These are phyloP conservation scores for Coemansia sp. DNA, from an alignment of 192 early-diverging fungal genomes.

Conservation along the genomic window DNA sequence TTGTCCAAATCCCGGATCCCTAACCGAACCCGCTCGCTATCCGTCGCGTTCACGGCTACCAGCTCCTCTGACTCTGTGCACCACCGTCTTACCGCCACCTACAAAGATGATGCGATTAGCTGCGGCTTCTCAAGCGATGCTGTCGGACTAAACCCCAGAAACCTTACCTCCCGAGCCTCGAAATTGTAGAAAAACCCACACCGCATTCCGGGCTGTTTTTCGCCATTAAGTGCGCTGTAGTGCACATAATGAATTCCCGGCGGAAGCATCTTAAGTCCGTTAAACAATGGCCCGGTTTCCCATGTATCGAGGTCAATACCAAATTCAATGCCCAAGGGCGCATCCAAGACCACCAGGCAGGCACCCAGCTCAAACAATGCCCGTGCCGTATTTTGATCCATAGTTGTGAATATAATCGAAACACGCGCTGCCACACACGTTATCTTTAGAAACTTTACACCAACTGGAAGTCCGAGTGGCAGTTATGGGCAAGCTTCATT, in stretches of 20 bases:
- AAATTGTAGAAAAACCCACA: conserved; percentile 78
- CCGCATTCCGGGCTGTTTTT: conserved; percentile 51
- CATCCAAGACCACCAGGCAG: conserved; percentile 75
- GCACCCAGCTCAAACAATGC: conserved; percentile 72
- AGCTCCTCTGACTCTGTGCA: conserved; percentile 69
- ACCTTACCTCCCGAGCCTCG: conserved; percentile 52
- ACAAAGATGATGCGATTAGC: neutral
- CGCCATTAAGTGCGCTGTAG: conserved; percentile 58
- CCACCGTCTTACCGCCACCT: conserved; percentile 85
- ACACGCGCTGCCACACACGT: no score
- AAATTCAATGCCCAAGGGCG: conserved; percentile 75
- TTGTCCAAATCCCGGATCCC: conserved; percentile 77
- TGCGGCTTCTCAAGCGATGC: neutral
- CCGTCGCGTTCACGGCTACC: conserved; percentile 49
- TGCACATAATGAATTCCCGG: conserved; percentile 92
- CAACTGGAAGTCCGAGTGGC: no score
- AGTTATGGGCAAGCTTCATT: no score
- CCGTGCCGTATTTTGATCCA: conserved; percentile 83
- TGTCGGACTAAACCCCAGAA: neutral
- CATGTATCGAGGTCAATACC: conserved; percentile 90
- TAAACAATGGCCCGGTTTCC: conserved; percentile 86
- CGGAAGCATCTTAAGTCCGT: conserved; percentile 89
- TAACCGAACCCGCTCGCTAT: conserved; percentile 60
- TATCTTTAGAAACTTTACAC: no score
- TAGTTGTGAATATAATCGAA: conserved; percentile 20